These are phyloP conservation scores for Aspergillus ostianus DNA, from an alignment of 495 filamentous ascomycete genomes.

Conservation along the genomic window DNA sequence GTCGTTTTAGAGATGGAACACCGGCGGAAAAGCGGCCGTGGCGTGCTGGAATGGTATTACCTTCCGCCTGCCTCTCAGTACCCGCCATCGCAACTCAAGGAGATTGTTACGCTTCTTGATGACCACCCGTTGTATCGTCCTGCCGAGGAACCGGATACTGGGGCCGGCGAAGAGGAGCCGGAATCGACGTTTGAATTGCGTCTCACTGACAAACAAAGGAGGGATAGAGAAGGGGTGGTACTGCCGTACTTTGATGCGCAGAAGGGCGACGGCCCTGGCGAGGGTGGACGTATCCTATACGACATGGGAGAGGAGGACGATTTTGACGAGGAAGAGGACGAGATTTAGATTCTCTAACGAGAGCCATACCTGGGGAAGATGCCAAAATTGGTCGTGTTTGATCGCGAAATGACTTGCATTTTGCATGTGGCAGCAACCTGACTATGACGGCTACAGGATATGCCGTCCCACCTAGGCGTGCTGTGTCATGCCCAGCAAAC, in stretches of 20 bases:
- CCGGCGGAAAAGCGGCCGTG: conserved; percentile 73
- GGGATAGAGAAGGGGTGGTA: conserved; percentile 82
- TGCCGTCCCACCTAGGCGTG: too few relatives aligned
- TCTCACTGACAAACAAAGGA: conserved; percentile 84
- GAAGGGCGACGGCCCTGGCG: conserved; percentile 71
- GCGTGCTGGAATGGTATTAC: conserved; percentile 75
- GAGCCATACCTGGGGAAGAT: conserved; percentile 9
- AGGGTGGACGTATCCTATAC: conserved; percentile 87
- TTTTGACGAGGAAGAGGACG: conserved; percentile 98
- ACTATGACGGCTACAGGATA: neutral
- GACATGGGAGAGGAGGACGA: conserved; percentile 97
- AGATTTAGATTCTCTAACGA: conserved; percentile 60
- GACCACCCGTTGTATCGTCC: conserved; percentile 71
- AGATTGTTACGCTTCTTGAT: conserved; percentile 66
- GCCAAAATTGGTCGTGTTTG: neutral
- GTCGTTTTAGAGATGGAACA: conserved; percentile 85
- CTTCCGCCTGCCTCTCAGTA: conserved; percentile 49
- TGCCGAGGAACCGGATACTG: conserved; percentile 34
- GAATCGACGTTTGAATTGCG: conserved; percentile 78
- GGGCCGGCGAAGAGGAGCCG: conserved; percentile 47
- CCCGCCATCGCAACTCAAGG: conserved; percentile 34
- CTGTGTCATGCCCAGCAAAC: neutral
- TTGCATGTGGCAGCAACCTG: neutral
- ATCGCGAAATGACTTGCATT: neutral
- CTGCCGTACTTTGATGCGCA: conserved; percentile 96